Evolutionary conservation across 495 filamentous ascomycete genomes (phyloP).

Genomic region (Xylaria sp.): DNA sequence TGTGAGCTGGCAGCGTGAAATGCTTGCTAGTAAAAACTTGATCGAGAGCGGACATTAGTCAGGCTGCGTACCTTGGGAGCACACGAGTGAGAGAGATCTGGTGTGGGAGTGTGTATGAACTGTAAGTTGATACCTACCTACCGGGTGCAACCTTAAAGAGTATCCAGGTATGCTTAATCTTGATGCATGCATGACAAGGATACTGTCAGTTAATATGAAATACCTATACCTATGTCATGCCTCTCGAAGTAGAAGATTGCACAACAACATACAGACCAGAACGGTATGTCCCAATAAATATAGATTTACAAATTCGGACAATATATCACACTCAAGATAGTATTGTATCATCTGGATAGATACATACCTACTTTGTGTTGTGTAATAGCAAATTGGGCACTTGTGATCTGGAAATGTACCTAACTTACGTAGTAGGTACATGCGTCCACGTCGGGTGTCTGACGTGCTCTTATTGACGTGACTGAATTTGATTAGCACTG

Average conservation of each 20-base stretch:
- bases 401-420: background rate
- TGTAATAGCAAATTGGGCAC: background rate
- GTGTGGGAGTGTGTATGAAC: background rate
- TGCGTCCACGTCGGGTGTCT: background rate
- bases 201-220: background rate
- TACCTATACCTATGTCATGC: background rate
- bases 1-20: background rate
- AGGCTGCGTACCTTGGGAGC: background rate
- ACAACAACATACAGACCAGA: background rate
- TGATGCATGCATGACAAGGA: background rate
- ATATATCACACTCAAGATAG: too few species aligned
- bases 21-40: background rate
- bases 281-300: background rate
- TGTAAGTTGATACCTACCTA: background rate
- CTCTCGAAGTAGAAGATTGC: background rate
- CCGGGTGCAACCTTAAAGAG: background rate
- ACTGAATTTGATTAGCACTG: conserved; percentile 11
- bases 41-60: background rate
- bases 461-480: background rate
- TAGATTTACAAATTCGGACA: background rate
- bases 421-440: too few species aligned
- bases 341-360: too few species aligned
- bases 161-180: background rate
- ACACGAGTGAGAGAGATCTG: background rate
- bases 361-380: too few species aligned